Evolutionary conservation across 768 basidiomycete genomes (phyloP).

Genomic region (Boletus subcaerulescens): DNA sequence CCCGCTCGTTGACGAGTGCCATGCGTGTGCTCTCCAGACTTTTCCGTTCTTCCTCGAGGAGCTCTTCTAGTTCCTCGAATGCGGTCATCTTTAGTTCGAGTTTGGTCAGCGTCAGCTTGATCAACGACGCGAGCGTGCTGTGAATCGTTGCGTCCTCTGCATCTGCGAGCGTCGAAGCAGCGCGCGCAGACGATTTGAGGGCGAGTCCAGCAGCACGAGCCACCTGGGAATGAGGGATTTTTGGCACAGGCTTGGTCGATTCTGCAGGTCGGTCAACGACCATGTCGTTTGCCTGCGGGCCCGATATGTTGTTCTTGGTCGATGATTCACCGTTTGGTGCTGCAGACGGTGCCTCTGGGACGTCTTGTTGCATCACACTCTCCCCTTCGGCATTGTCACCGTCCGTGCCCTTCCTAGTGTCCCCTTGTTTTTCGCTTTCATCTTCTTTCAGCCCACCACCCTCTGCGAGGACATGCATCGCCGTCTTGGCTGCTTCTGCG

Average conservation of each 20-base stretch:
- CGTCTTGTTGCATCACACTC: slow-evolving; percentile 33
- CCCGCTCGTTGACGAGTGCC: slow-evolving; percentile 75
- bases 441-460: slow-evolving; percentile 45
- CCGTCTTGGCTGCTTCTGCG: slow-evolving; percentile 90
- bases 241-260: slow-evolving; percentile 29
- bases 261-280: slow-evolving; percentile 41
- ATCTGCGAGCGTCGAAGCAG: slow-evolving; percentile 74
- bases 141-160: slow-evolving; percentile 83
- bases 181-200: slow-evolving; percentile 83
- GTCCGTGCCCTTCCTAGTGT: slow-evolving; percentile 33
- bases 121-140: slow-evolving; percentile 73
- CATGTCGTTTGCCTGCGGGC: slow-evolving; percentile 39
- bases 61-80: slow-evolving; percentile 91
- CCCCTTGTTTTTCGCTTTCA: slow-evolving; percentile 22
- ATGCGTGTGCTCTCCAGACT: slow-evolving; percentile 79
- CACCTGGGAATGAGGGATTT: slow-evolving; percentile 69
- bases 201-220: slow-evolving; percentile 84
- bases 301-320: slow-evolving; percentile 14
- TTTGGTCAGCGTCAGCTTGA: slow-evolving; percentile 82
- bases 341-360: slow-evolving; percentile 5
- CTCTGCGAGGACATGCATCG: slow-evolving; percentile 76
- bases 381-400: slow-evolving; percentile 45
- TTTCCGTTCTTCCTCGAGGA: slow-evolving; percentile 87
- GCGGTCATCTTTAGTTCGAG: slow-evolving; percentile 93
- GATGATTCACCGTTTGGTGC: slow-evolving; percentile 13